A percentile compares a stretch with the other conserved stretches of the same genome.
phyloP scores from a whole-genome alignment of 106 monocot species.

The Phalaenopsis aphrodite region DNA sequence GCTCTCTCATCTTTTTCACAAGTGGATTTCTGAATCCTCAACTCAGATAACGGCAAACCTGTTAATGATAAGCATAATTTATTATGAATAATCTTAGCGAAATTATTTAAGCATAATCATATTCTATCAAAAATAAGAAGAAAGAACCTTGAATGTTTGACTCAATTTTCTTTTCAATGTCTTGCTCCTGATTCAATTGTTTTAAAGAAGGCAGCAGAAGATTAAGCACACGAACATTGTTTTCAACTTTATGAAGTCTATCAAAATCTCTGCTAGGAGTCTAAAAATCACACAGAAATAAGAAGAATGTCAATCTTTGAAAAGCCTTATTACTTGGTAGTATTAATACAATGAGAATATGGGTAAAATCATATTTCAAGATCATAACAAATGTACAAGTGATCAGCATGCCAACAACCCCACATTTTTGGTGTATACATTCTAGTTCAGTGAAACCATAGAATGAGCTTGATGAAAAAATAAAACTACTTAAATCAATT shows the following conservation, averaged over 20 bases:
- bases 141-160: constrained; percentile 38
- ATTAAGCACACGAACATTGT: constrained; percentile 12
- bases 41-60: constrained; percentile 21
- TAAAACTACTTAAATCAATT: neutral
- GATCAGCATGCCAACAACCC: neutral
- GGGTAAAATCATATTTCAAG: neutral
- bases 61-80: neutral
- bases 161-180: constrained; percentile 33
- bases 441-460: neutral
- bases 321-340: neutral
- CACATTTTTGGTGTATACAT: neutral
- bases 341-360: neutral
- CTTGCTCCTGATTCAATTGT: constrained; percentile 25
- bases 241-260: constrained; percentile 10
- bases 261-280: neutral
- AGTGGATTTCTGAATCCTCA: constrained; percentile 24
- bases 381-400: neutral
- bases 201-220: constrained; percentile 23
- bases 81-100: neutral
- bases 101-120: neutral
- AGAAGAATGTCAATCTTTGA: neutral
- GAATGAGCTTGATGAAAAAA: neutral
- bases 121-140: neutral
- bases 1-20: constrained; percentile 50
- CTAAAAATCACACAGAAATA: neutral